These are phyloP conservation scores for Agapanthus africanus DNA, from an alignment of 106 monocot genomes.

Conservation along the genomic window DNA sequence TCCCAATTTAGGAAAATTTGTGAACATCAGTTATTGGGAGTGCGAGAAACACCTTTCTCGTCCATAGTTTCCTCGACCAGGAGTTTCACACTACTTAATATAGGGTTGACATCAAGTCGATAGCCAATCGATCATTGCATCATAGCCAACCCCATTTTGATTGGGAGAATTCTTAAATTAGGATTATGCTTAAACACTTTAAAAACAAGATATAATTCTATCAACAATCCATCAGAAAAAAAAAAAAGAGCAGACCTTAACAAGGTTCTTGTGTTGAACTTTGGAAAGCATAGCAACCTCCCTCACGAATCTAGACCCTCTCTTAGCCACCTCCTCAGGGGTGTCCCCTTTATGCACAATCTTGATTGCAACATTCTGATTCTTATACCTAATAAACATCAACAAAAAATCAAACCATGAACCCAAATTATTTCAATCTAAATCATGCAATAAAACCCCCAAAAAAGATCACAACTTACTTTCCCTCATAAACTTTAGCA, in stretches of 20 bases:
- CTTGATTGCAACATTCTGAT: conserved; percentile 93
- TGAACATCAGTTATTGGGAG: too few species aligned
- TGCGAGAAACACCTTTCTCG: too few species aligned
- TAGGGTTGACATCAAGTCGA: too few species aligned
- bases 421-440: background rate
- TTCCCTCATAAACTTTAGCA: conserved; percentile 93
- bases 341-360: conserved; percentile 79
- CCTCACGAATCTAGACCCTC: conserved; percentile 75
- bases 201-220: too few species aligned
- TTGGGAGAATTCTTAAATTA: too few species aligned
- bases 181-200: too few species aligned
- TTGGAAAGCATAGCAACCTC: conserved; percentile 81
- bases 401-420: background rate
- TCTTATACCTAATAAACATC: conserved; percentile 59
- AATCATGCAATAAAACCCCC: background rate
- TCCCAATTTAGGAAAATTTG: too few species aligned
- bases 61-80: too few species aligned
- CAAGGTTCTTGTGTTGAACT: conserved; percentile 95
- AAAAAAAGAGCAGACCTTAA: conserved; percentile 50
- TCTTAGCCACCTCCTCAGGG: conserved; percentile 68
- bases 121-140: too few species aligned
- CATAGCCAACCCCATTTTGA: too few species aligned
- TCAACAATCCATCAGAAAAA: background rate
- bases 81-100: too few species aligned
- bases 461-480: conserved; percentile 36